These are phyloP conservation scores for Diaporthe batatas DNA, from an alignment of 2,329 filamentous ascomycete species.

Conservation along the genomic window DNA sequence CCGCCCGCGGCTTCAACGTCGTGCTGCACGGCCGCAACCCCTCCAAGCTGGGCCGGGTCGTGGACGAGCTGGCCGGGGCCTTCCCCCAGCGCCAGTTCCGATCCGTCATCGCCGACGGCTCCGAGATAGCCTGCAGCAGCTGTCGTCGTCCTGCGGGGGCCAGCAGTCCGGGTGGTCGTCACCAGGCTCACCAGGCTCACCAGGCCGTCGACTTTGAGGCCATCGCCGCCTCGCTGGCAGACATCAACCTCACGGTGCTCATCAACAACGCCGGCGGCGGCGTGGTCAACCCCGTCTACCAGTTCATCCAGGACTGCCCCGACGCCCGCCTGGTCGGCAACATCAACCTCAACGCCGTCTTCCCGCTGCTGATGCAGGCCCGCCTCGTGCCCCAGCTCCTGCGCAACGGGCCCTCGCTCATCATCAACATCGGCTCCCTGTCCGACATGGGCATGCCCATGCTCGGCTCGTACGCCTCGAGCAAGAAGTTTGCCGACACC, in stretches of 20 bases:
- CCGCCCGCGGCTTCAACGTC: conserved; percentile 65
- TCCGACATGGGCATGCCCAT: conserved; percentile 61
- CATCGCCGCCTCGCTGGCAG: conserved; percentile 47
- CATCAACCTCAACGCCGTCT: conserved; percentile 63
- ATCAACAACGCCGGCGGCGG: conserved; percentile 69
- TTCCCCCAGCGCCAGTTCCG: conserved; percentile 57
- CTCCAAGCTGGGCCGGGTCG: conserved; percentile 60
- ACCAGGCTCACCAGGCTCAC: too few relatives aligned
- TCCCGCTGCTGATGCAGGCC: conserved; percentile 62
- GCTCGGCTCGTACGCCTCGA: conserved; percentile 51
- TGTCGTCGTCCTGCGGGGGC: background rate
- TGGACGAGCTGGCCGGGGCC: conserved; percentile 53
- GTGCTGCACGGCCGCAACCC: conserved; percentile 69
- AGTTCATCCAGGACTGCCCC: conserved; percentile 52
- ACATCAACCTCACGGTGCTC: conserved; percentile 63
- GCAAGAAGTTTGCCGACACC: conserved; percentile 45
- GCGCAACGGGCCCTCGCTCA: conserved; percentile 56
- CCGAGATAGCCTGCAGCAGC: conserved; percentile 39
- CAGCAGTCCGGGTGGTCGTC: background rate
- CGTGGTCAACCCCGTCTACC: conserved; percentile 49
- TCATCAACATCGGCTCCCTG: conserved; percentile 65
- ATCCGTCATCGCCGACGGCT: conserved; percentile 60
- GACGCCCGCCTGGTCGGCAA: conserved; percentile 55
- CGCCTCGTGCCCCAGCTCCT: conserved; percentile 60
- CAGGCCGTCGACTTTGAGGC: conserved; percentile 45